Evolutionary conservation across 2,329 filamentous ascomycete genomes (phyloP).

Genomic region (Diplodia sapinea): DNA sequence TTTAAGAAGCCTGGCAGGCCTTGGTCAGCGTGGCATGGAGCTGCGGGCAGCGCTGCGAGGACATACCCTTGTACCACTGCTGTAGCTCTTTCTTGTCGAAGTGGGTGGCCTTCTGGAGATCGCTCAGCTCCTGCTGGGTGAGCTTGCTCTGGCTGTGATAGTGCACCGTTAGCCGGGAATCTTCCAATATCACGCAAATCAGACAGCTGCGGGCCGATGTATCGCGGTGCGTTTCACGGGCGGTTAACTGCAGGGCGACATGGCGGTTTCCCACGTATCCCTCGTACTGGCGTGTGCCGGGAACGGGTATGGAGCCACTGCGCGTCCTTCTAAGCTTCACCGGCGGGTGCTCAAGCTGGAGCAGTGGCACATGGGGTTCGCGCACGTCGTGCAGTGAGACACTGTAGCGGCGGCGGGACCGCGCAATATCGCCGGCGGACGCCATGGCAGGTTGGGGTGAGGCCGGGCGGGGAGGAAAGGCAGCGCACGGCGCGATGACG

Average conservation of each 20-base stretch:
- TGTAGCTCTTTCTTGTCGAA: slow-evolving; percentile 99
- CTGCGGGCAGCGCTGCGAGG: neutral
- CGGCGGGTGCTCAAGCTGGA: slow-evolving; percentile 37
- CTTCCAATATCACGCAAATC: slow-evolving; percentile 38
- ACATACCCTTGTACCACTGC: slow-evolving; percentile 98
- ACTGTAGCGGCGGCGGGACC: slow-evolving; percentile 23
- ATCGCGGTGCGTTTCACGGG: slow-evolving; percentile 38
- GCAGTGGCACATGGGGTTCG: slow-evolving; percentile 36
- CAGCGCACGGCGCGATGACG: slow-evolving; percentile 2
- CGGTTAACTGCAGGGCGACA: slow-evolving; percentile 40
- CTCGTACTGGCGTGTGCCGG: slow-evolving; percentile 38
- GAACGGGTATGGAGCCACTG: slow-evolving; percentile 36
- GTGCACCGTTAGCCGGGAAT: slow-evolving; percentile 44
- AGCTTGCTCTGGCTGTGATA: slow-evolving; percentile 89
- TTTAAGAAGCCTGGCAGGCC: slow-evolving; percentile 81
- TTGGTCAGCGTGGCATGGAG: slow-evolving; percentile 35
- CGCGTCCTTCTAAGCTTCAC: slow-evolving; percentile 44
- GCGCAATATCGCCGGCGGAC: slow-evolving; percentile 3
- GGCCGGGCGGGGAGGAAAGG: neutral
- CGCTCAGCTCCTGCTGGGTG: slow-evolving; percentile 91
- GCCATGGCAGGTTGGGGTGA: neutral
- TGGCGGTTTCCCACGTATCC: slow-evolving; percentile 39
- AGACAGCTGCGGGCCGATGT: slow-evolving; percentile 38
- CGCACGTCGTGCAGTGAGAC: slow-evolving; percentile 18
- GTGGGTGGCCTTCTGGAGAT: slow-evolving; percentile 95